Evolutionary conservation across 2,329 filamentous ascomycete genomes (phyloP).

Genomic region (Paecilomyces fulvus): DNA sequence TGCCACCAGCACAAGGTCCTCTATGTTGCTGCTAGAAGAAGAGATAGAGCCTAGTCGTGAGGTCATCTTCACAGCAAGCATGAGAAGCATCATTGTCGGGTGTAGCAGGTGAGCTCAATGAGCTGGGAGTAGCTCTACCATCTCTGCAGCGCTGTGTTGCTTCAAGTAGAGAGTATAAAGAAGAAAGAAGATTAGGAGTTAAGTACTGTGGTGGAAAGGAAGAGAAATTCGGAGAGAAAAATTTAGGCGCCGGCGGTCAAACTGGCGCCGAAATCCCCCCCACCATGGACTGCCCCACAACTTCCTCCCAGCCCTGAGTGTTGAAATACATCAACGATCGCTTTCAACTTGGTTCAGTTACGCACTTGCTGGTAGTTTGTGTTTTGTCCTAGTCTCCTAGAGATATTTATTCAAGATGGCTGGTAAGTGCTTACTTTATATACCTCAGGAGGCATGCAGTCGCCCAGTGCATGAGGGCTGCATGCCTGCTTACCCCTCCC

Average conservation of each 20-base stretch:
- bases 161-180: neutral
- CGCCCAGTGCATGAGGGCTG: neutral
- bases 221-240: neutral
- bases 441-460: neutral
- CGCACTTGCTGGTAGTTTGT: neutral
- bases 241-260: neutral
- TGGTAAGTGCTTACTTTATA: conserved; percentile 16
- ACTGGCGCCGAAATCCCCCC: neutral
- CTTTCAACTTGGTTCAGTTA: neutral
- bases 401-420: conserved; percentile 22
- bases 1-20: neutral
- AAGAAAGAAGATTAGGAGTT: neutral
- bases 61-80: neutral
- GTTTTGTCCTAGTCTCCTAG: neutral
- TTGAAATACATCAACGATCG: conserved; percentile 1
- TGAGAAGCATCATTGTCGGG: neutral
- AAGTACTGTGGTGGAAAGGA: neutral
- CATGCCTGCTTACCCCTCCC: neutral
- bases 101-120: neutral
- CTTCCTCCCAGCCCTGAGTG: conserved; percentile 1
- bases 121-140: neutral
- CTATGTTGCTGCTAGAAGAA: neutral
- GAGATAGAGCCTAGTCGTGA: neutral
- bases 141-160: neutral
- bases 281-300: conserved; percentile 9